Evolutionary conservation across 2,329 filamentous ascomycete species (phyloP).

Genomic region (Didymella glomerata): DNA sequence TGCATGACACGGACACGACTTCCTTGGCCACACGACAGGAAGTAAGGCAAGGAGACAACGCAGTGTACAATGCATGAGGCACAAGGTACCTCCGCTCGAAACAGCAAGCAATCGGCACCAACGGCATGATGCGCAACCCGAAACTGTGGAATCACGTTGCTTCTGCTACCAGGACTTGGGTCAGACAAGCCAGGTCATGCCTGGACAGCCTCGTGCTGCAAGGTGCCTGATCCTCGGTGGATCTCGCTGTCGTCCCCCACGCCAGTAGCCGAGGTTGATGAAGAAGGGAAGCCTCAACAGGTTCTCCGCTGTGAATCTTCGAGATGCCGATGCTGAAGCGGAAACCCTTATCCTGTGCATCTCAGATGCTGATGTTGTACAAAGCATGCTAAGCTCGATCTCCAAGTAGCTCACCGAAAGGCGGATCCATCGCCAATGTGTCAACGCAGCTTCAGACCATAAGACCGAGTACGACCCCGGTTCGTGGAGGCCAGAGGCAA

Average conservation of each 20-base stretch:
- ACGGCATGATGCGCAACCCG: constrained; percentile 3
- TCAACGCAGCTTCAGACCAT: not conserved
- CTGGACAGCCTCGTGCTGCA: constrained; percentile 33
- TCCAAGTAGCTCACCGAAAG: not conserved
- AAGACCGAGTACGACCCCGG: not conserved
- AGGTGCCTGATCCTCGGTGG: constrained; percentile 45
- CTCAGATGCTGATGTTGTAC: constrained; percentile 10
- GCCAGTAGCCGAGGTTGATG: constrained; percentile 32
- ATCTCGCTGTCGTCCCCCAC: constrained; percentile 39
- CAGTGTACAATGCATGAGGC: not conserved
- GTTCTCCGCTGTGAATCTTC: constrained; percentile 24
- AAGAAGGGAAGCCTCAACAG: constrained; percentile 23
- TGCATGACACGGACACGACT: not conserved
- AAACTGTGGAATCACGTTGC: constrained; percentile 28
- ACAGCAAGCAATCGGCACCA: constrained; percentile 4
- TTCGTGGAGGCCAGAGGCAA: not conserved
- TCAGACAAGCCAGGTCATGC: constrained; percentile 22
- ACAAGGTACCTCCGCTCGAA: not conserved
- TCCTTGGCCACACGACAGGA: not conserved
- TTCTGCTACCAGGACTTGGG: constrained; percentile 40
- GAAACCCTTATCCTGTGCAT: not conserved
- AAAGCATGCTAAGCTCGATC: not conserved
- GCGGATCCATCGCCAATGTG: not conserved
- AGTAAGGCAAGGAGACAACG: not conserved
- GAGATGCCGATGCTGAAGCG: not conserved